Conservation (phyloP, 306 rosid species). For the Begonia peltatifolia region DNA sequence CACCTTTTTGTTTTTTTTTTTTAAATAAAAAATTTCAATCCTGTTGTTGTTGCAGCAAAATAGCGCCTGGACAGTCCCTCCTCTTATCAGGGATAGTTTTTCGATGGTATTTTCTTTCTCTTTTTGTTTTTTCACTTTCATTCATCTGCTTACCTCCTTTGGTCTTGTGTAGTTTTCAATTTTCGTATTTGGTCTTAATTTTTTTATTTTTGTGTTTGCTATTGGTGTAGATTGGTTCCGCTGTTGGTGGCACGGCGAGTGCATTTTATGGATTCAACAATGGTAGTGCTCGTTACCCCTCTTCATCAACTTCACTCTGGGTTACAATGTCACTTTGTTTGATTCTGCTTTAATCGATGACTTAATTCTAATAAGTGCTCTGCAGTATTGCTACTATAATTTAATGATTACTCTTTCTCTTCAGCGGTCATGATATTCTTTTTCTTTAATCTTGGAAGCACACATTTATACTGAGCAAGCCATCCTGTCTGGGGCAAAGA, state of each 20-base stretch:
- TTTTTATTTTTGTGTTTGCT: neutral
- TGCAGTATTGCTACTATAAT: too few relatives aligned
- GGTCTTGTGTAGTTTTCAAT: neutral
- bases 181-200: neutral
- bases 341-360: neutral
- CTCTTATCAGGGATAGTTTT: constrained; percentile 72
- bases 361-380: neutral
- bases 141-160: neutral
- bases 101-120: constrained; percentile 41
- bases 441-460: too few relatives aligned
- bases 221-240: constrained; percentile 71
- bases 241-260: constrained; percentile 83
- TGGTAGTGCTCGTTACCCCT: constrained; percentile 21
- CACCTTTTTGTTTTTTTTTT: too few relatives aligned
- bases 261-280: constrained; percentile 91
- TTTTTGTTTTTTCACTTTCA: neutral
- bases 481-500: too few relatives aligned
- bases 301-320: neutral
- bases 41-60: constrained; percentile 39
- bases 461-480: too few relatives aligned
- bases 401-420: too few relatives aligned
- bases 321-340: neutral
- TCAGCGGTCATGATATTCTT: too few relatives aligned
- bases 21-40: neutral
- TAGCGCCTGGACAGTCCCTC: constrained; percentile 54